phyloP scores from a whole-genome alignment of 495 filamentous ascomycete genomes.

The Chaetomium cochliodes region DNA sequence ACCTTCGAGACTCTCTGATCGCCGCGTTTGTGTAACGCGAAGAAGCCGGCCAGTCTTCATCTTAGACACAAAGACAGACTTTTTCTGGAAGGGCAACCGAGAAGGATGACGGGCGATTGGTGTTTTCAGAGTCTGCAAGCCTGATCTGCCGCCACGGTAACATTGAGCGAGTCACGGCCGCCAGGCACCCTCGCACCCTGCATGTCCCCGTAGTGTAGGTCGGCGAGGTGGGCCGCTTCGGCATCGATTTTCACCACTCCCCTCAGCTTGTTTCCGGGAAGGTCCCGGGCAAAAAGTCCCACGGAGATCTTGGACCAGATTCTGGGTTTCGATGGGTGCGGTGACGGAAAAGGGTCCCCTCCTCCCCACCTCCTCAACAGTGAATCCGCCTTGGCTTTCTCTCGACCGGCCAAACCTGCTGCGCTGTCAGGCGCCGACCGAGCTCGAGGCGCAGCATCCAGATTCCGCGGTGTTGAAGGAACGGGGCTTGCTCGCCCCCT shows the following conservation, averaged over 20 bases:
- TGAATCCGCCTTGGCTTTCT: background rate
- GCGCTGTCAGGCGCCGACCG: background rate
- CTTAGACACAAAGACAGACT: background rate
- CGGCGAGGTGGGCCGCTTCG: background rate
- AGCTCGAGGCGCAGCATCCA: background rate
- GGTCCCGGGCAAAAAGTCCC: constrained; percentile 5
- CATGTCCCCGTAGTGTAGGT: background rate
- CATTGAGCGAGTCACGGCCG: background rate
- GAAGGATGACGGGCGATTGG: background rate
- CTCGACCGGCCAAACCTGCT: background rate
- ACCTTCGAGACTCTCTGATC: background rate
- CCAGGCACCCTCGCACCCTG: constrained; percentile 1
- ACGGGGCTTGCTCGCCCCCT: too few species aligned
- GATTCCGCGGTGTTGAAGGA: too few species aligned
- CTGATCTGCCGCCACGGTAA: background rate
- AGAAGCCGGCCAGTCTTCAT: background rate
- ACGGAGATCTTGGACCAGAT: background rate
- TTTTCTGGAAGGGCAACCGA: background rate
- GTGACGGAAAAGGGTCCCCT: background rate
- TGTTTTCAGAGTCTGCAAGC: background rate
- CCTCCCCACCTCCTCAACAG: background rate
- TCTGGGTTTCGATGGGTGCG: background rate
- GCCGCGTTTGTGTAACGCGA: background rate
- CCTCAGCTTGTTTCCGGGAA: too few species aligned
- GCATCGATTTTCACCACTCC: too few species aligned